phyloP scores from a whole-genome alignment of 768 basidiomycete species.

The Amyloporia xantha region DNA sequence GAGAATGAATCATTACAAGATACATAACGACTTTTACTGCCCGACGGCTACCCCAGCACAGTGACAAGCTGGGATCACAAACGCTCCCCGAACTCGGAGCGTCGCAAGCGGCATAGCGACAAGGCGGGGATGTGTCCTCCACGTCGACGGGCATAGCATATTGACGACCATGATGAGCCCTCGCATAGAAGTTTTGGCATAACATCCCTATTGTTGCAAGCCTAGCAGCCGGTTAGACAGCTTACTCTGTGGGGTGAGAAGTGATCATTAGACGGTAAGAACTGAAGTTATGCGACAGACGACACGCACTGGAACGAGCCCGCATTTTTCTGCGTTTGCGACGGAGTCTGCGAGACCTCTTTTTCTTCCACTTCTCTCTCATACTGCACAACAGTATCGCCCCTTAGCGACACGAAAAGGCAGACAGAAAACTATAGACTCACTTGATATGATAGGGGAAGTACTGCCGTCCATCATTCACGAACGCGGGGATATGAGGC shows the following conservation, averaged over 20 bases:
- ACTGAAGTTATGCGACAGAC: neutral
- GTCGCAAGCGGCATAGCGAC: conserved; percentile 20
- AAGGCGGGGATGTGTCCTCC: conserved; percentile 13
- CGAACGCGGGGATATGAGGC: conserved; percentile 6
- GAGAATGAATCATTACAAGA: neutral
- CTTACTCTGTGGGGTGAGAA: conserved; percentile 21
- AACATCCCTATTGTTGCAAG: conserved; percentile 20
- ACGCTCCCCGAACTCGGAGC: conserved; percentile 16
- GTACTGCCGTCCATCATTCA: conserved; percentile 15
- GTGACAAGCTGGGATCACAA: conserved; percentile 10
- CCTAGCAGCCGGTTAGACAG: conserved; percentile 18
- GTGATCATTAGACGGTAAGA: neutral
- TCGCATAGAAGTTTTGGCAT: conserved; percentile 12
- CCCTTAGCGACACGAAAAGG: conserved; percentile 4
- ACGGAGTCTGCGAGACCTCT: conserved; percentile 86
- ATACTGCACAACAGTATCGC: conserved; percentile 39
- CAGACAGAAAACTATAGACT: conserved; percentile 1
- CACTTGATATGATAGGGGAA: conserved; percentile 27
- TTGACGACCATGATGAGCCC: conserved; percentile 6
- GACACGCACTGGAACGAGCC: conserved; percentile 80
- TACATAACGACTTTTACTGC: neutral
- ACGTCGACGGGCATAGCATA: conserved; percentile 13
- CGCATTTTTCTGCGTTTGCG: conserved; percentile 96
- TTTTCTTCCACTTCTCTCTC: conserved; percentile 99
- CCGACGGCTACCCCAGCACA: neutral